Conservation (phyloP, 1,284 basidiomycete genomes). For the Rhodotorula glutinis region DNA sequence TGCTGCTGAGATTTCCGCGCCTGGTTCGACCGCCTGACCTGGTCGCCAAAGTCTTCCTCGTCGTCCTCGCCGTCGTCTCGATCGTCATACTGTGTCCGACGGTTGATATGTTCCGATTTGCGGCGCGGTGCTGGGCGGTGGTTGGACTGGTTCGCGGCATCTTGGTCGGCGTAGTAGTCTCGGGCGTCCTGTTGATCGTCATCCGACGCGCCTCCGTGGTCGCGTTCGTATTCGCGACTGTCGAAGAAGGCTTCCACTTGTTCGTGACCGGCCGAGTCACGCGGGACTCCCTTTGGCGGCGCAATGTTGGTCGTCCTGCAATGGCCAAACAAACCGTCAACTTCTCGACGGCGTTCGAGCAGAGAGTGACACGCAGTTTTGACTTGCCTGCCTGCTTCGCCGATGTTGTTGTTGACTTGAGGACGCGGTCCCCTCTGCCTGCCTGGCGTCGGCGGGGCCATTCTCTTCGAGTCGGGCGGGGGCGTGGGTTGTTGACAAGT, state of each 20-base stretch:
- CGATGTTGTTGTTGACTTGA: constrained; percentile 35
- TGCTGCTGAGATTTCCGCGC: neutral
- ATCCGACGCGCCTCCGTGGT: constrained; percentile 5
- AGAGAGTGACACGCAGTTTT: neutral
- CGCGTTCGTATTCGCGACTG: neutral
- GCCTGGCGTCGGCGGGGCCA: constrained; percentile 22
- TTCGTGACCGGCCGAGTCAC: constrained; percentile 39
- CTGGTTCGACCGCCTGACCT: neutral
- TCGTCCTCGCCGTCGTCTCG: neutral
- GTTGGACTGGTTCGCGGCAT: neutral
- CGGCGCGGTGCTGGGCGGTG: constrained; percentile 1
- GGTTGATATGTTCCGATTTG: constrained; percentile 5
- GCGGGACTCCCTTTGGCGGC: constrained; percentile 28
- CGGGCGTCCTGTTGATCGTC: neutral
- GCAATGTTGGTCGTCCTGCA: constrained; percentile 35
- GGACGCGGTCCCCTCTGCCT: constrained; percentile 20
- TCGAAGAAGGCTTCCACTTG: constrained; percentile 39
- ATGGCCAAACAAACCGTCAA: too few species aligned
- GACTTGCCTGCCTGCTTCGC: constrained; percentile 29
- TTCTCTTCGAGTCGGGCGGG: neutral
- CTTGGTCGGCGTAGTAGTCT: constrained; percentile 2
- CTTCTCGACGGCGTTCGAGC: too few species aligned
- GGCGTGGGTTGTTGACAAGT: constrained; percentile 8
- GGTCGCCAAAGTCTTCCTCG: neutral
- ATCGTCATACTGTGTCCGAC: neutral